These are phyloP conservation scores for Chrysanthemum makinoi DNA, from an alignment of 129 eudicot genomes.

Conservation along the genomic window DNA sequence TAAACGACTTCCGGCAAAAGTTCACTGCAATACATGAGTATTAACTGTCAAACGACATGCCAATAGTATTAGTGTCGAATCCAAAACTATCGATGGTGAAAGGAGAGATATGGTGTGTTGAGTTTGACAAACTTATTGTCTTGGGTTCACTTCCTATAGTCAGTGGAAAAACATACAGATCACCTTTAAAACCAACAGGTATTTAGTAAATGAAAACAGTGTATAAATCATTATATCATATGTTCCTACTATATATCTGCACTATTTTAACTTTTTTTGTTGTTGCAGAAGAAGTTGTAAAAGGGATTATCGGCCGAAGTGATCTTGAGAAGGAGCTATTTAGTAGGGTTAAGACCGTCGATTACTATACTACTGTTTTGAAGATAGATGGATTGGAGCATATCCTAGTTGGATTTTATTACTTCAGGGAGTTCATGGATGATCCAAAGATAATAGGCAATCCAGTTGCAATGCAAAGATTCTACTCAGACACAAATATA, in stretches of 20 bases:
- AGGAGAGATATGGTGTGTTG: conserved; percentile 35
- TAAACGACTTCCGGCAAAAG: conserved; percentile 28
- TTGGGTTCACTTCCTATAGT: conserved; percentile 36
- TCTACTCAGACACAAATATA: conserved; percentile 42
- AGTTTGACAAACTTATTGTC: conserved; percentile 44
- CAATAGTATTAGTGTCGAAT: conserved; percentile 9
- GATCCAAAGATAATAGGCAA: conserved; percentile 42
- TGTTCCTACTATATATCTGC: neutral
- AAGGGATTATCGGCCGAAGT: conserved; percentile 36
- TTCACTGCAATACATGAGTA: conserved; percentile 28
- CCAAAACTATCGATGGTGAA: conserved; percentile 8
- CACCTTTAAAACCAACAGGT: conserved; percentile 33
- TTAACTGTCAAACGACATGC: conserved; percentile 26
- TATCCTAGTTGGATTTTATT: conserved; percentile 48
- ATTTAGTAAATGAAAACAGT: neutral
- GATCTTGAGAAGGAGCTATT: conserved; percentile 45
- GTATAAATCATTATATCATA: no score
- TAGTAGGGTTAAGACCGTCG: conserved; percentile 43
- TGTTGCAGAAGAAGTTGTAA: conserved; percentile 24
- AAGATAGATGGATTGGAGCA: conserved; percentile 47
- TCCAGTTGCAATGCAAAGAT: conserved; percentile 56
- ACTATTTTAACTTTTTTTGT: neutral
- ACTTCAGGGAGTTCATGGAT: conserved; percentile 44
- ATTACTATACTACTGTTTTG: conserved; percentile 45
- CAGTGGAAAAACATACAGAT: conserved; percentile 33